Evolutionary conservation across 1,139 yeast species (phyloP).

Genomic region (Blastobotrys indianensis): DNA sequence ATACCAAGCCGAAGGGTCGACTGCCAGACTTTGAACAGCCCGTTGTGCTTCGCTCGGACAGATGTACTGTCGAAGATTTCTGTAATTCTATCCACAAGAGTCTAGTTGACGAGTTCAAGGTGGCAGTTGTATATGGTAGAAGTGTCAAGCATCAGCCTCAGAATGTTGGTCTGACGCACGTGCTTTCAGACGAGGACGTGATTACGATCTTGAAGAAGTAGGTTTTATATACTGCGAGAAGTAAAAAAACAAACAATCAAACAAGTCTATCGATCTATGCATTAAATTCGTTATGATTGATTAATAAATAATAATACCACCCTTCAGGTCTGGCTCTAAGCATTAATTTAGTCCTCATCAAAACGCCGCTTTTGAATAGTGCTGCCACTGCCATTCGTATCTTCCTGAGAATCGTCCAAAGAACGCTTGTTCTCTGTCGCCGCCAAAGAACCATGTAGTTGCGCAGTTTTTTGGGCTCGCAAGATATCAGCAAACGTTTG

Average conservation of each 20-base stretch:
- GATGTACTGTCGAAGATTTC: constrained; percentile 87
- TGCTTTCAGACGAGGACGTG: constrained; percentile 89
- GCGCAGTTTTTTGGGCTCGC: constrained; percentile 13
- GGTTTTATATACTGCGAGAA: background rate
- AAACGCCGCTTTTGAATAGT: constrained; percentile 2
- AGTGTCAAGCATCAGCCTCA: constrained; percentile 99
- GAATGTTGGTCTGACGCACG: constrained; percentile 80
- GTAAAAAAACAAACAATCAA: background rate
- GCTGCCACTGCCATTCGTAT: background rate
- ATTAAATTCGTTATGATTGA: no score
- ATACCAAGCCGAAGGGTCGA: constrained; percentile 93
- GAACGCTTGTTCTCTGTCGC: constrained; percentile 5
- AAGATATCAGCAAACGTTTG: constrained; percentile 24
- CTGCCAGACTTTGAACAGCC: constrained; percentile 94
- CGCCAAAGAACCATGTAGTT: background rate
- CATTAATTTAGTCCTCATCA: background rate
- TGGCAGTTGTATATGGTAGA: constrained; percentile 84
- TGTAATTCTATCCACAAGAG: constrained; percentile 96
- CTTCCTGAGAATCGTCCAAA: constrained; percentile 13
- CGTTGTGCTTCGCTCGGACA: constrained; percentile 76
- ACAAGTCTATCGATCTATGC: background rate
- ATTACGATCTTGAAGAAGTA: constrained; percentile 84
- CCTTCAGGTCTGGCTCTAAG: background rate
- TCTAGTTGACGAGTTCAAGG: constrained; percentile 85
- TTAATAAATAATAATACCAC: background rate